Evolutionary conservation across 371 early-diverging fungal species (phyloP).

Genomic region (Vairimorpha apis): DNA sequence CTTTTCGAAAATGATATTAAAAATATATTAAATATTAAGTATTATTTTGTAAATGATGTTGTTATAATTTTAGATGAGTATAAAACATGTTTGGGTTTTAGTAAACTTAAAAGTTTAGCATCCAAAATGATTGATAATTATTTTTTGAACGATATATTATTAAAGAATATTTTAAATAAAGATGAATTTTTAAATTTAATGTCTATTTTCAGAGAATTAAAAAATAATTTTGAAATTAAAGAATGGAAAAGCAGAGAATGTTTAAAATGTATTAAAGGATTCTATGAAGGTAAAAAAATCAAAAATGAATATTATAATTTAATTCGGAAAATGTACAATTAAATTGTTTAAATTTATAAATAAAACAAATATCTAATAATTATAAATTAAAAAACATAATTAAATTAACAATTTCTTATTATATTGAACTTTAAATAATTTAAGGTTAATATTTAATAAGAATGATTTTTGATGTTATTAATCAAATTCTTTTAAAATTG

Average conservation of each 20-base stretch:
- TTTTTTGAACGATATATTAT: constrained; percentile 42
- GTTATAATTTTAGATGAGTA: constrained; percentile 30
- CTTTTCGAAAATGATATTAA: constrained; percentile 38
- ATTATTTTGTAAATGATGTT: constrained; percentile 43
- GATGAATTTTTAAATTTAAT: constrained; percentile 39
- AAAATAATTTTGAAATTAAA: constrained; percentile 32
- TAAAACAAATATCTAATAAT: too few species aligned
- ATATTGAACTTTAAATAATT: too few species aligned
- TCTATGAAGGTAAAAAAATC: constrained; percentile 33
- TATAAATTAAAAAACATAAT: too few species aligned
- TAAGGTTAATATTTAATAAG: too few species aligned
- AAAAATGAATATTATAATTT: not conserved
- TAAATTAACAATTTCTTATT: too few species aligned
- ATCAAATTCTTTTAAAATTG: too few species aligned
- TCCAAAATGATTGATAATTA: constrained; percentile 38
- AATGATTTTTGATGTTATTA: too few species aligned
- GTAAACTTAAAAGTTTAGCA: not conserved
- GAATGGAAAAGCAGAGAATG: constrained; percentile 39
- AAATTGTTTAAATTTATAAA: not conserved
- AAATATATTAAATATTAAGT: constrained; percentile 30
- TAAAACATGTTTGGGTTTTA: constrained; percentile 25
- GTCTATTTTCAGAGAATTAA: constrained; percentile 22
- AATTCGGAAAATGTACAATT: not conserved
- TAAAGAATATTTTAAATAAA: constrained; percentile 23
- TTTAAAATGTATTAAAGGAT: constrained; percentile 27